Conservation (phyloP, 306 rosid species). For the Cucurbita moschata region DNA sequence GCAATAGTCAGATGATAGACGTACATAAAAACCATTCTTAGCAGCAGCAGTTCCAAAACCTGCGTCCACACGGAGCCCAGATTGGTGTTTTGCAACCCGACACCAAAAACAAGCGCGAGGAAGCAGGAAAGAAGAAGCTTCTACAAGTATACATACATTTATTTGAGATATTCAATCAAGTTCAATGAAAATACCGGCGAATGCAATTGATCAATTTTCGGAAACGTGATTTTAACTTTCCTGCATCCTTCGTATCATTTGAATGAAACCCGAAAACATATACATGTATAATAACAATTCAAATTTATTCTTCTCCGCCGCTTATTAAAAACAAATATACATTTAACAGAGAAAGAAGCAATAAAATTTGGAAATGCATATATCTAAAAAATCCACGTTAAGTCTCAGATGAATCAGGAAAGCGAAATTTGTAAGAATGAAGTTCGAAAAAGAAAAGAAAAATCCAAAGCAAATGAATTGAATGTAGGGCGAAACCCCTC, state of each 20-base stretch:
- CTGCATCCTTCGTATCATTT: neutral
- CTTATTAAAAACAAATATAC: neutral
- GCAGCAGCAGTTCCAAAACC: neutral
- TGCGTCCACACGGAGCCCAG: neutral
- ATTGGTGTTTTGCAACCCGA: neutral
- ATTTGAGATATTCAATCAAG: neutral
- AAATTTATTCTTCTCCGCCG: neutral
- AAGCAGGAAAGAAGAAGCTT: slow-evolving; percentile 1
- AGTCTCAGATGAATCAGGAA: neutral
- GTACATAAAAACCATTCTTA: slow-evolving; percentile 1
- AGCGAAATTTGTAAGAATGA: neutral
- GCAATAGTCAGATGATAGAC: slow-evolving; percentile 9
- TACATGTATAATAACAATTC: neutral
- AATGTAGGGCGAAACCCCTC: slow-evolving; percentile 22
- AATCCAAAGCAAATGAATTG: neutral
- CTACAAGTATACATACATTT: neutral
- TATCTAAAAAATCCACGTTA: too few relatives aligned
- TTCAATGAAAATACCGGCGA: neutral
- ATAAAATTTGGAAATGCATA: too few relatives aligned
- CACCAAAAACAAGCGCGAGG: neutral
- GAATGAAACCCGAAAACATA: neutral
- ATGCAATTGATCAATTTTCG: neutral
- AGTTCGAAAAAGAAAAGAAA: neutral
- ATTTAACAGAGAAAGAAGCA: neutral
- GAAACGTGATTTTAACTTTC: neutral